Conservation (phyloP, 495 filamentous ascomycete genomes). For the Xylaria cubensis region DNA sequence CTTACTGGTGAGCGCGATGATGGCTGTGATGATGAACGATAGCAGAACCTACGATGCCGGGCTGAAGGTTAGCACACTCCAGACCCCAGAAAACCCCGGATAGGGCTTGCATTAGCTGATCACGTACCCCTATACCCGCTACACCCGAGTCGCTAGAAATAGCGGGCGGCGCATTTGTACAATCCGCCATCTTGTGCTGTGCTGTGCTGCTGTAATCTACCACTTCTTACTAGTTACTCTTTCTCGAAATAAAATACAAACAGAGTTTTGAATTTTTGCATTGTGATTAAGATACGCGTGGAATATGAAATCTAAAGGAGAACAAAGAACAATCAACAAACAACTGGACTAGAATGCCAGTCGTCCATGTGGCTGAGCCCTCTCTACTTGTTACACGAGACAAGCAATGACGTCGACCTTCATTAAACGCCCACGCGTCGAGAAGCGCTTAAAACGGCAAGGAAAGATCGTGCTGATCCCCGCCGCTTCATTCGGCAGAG, state of each 20-base stretch:
- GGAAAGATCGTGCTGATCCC: conserved; percentile 4
- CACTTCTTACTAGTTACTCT: too few species aligned
- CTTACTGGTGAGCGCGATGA: conserved; percentile 45
- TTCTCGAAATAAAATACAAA: neutral
- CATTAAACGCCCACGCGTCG: neutral
- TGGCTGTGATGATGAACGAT: conserved; percentile 64
- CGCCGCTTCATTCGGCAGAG: neutral
- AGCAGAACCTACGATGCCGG: conserved; percentile 55
- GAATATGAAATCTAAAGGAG: conserved; percentile 1
- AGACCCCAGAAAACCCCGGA: neutral
- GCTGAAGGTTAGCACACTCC: conserved; percentile 6
- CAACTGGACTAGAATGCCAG: neutral
- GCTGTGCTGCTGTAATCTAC: neutral
- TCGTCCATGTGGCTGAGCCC: conserved; percentile 1
- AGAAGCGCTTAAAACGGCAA: conserved; percentile 2
- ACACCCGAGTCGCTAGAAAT: conserved; percentile 62
- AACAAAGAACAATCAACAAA: neutral
- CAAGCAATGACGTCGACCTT: conserved; percentile 8
- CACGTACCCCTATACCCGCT: conserved; percentile 62
- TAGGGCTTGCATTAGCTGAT: conserved; percentile 20
- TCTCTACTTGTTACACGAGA: conserved; percentile 1
- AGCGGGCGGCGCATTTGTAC: conserved; percentile 50
- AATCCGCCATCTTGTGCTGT: conserved; percentile 46
- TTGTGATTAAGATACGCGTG: neutral
- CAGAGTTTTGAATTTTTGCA: neutral